Conservation (phyloP, 1,284 basidiomycete genomes). For the Athelia sp. region DNA sequence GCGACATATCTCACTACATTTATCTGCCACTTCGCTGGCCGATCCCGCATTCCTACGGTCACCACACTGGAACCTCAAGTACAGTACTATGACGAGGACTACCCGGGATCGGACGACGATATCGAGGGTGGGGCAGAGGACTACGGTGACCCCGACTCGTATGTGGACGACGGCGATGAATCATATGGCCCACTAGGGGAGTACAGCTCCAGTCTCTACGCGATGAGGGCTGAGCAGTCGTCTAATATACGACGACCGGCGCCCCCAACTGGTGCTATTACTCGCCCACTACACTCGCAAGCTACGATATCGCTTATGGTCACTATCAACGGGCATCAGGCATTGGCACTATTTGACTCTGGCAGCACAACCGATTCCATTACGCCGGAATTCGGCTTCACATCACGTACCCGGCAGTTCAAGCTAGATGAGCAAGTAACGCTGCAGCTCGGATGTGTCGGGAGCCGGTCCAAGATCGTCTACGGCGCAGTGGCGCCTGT, state of each 20-base stretch:
- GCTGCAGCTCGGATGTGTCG: slow-evolving; percentile 19
- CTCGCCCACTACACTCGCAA: background rate
- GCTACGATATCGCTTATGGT: slow-evolving; percentile 4
- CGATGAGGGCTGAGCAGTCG: background rate
- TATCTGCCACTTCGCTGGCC: no score
- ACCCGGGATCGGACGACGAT: no score
- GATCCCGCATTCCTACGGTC: no score
- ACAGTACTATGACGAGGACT: no score
- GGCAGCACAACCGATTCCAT: slow-evolving; percentile 18
- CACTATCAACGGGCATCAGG: slow-evolving; percentile 13
- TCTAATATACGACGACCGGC: background rate
- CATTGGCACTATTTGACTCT: slow-evolving; percentile 16
- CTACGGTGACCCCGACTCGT: no score
- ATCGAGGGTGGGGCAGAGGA: no score
- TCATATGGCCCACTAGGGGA: background rate
- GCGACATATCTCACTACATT: no score
- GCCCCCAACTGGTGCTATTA: background rate
- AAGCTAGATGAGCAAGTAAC: slow-evolving; percentile 15
- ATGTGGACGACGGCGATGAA: no score
- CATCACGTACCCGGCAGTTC: slow-evolving; percentile 5
- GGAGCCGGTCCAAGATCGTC: slow-evolving; percentile 17
- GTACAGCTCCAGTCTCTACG: background rate
- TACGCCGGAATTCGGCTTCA: slow-evolving; percentile 14
- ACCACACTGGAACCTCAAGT: no score
- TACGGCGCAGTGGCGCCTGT: slow-evolving; percentile 17